Base-by-base conservation (phyloP, 768 basidiomycete genomes). In the Xerocomus spinulosus region DNA sequence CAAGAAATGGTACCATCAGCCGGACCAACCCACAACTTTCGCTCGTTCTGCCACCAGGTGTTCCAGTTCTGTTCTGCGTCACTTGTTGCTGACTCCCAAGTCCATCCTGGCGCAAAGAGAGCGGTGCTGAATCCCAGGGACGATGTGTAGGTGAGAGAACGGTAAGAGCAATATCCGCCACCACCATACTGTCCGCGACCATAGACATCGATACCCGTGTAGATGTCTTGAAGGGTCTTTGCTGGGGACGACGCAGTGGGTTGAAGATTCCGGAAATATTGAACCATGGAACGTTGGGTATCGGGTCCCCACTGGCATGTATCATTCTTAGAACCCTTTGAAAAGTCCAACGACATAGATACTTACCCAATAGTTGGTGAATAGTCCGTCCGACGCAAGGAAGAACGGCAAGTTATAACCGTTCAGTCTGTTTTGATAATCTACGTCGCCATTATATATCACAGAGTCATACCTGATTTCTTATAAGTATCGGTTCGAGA, bases 21-120 rank as follows among this genome's bases (percentile, higher is more conserved):
- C 7, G 79, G 75, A 6, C 86, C 87, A 25, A 81, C 68, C 89
- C 89, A 92, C 9, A 91, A 63, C 48, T 72, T 79, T 38, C 76
- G 71, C 42, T 92, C 89, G 54, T 82, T 80, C 2, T 73, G 69
- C 82, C 85, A 90, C 88, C 89, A 92, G 8, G 63, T 55, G 18
- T 78, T 71, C 85, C 85, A 85, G 29, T 66, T 76, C 66, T 76
- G 81, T 7, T 75, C 81, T 0, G 77, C 70, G 24, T 76, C 72
- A 50, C 81, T 76, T 53, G 86, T 78, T 44, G 77, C 76, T 43
- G 67, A 76, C 58, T 92, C 89, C 87, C 87, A 92, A 3, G 86
- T 85, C 87, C 89, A 92, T 8, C 76, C 90, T 34, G 77, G 87
- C 0, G 78, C 89, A 53, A 92, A 92, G 44, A 92, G 65, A 1